A percentile compares a stretch with the other conserved stretches of the same genome.
Evolutionary conservation across 768 basidiomycete species (phyloP).

Genomic region (Naganishia vishniacii): DNA sequence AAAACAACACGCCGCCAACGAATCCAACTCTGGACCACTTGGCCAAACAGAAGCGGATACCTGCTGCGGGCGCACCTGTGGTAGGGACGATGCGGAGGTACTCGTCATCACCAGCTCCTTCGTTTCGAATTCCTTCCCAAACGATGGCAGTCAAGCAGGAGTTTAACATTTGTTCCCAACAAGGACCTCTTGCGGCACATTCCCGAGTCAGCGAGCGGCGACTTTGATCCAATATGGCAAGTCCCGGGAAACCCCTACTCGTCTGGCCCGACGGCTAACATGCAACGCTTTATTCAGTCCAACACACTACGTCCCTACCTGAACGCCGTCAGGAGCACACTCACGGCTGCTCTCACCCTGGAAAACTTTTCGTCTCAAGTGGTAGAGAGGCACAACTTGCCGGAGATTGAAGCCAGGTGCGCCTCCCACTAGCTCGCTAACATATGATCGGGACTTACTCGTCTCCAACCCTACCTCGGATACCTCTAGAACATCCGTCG

Average conservation of each 20-base stretch:
- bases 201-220: too few species aligned
- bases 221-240: slow-evolving; percentile 9
- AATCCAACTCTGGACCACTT: background rate
- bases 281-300: slow-evolving; percentile 57
- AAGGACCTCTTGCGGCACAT: too few species aligned
- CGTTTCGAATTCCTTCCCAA: too few species aligned
- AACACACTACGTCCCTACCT: slow-evolving; percentile 94
- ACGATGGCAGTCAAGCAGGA: too few species aligned
- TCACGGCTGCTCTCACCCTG: slow-evolving; percentile 94
- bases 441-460: too few species aligned
- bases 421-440: slow-evolving; percentile 31
- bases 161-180: too few species aligned
- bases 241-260: background rate
- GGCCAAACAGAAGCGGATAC: too few species aligned
- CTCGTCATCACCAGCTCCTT: slow-evolving; percentile 5
- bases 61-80: background rate
- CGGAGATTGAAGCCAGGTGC: slow-evolving; percentile 85
- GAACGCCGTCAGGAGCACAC: slow-evolving; percentile 85
- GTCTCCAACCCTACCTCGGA: background rate
- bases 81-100: background rate
- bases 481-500: slow-evolving; percentile 70
- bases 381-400: slow-evolving; percentile 94
- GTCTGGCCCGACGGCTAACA: background rate
- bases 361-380: slow-evolving; percentile 99
- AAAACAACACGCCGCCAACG: slow-evolving; percentile 1